A percentile compares a stretch with the other conserved stretches of the same genome.
phyloP scores from a whole-genome alignment of 2,329 filamentous ascomycete genomes.

The Akanthomyces muscarius region DNA sequence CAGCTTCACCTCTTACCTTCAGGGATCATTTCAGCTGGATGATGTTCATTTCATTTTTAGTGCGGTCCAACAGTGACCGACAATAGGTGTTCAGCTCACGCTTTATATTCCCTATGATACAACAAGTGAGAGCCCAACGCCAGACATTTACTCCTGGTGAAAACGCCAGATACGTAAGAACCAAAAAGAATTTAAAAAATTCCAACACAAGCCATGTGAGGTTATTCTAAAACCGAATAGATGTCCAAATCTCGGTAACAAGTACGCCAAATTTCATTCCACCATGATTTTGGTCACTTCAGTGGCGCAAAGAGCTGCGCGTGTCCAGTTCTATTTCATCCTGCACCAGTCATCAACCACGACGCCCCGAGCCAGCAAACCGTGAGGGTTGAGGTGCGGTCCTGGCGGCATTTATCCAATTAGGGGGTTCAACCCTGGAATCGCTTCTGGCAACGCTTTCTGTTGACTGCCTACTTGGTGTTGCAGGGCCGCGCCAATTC shows the following conservation, averaged over 20 bases:
- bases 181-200: background rate
- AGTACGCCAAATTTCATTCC: background rate
- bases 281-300: background rate
- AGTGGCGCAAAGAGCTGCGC: background rate
- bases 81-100: background rate
- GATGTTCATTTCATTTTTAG: background rate
- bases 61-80: background rate
- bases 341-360: background rate
- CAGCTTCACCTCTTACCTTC: background rate
- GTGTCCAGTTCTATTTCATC: background rate
- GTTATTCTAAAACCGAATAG: background rate
- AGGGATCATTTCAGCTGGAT: background rate
- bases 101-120: background rate
- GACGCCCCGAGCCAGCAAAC: background rate
- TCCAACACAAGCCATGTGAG: background rate
- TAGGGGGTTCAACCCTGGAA: background rate
- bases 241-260: background rate
- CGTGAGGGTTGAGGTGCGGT: conserved; percentile 1
- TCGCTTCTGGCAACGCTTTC: background rate
- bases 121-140: background rate
- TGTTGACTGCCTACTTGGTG: background rate
- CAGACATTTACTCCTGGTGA: background rate
- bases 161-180: background rate
- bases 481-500: background rate
- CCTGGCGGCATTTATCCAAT: background rate